Base-by-base conservation (phyloP, 2,329 filamentous ascomycete genomes). In the Xylariaceae sp. region DNA sequence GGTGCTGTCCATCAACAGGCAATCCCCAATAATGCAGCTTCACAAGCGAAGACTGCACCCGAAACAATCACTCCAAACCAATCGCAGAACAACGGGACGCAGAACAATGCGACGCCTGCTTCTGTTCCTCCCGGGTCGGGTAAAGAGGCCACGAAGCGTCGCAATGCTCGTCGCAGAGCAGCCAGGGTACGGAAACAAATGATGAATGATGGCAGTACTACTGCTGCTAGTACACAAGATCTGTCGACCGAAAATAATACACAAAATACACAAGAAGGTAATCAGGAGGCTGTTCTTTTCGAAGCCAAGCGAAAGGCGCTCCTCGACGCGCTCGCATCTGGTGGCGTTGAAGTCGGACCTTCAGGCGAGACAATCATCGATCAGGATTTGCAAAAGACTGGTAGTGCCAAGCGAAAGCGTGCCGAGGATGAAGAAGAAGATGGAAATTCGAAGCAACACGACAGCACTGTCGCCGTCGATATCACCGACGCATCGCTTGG, bases 221-320 rank as follows among this genome's bases (percentile, higher is more conserved):
- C 49, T 15, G 15, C 47, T 35, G 56, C 47, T 2, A 44, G 23
- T 11, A 35, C 42, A 44, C 39, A 55, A 6, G 39, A 34, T n/a
- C 30, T 62, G 8, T 15, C 53, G 5, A 30, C n/a, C 2, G 30
- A 50, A 34, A 13, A 57, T 1, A 50, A 57, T 2, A 55, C 53
- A 30, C 62, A 64, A 35, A 50, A 57, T 2, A 53, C 53, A 30
- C 62, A 64, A 34, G 61, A 65, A 37, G 63, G 67, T 37, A 18
- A 55, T 34, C 15, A 52, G n/a, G 74, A 76, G 42, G 68, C 73
- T 44, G 69, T 73, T 5, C 76, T 80, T 34, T 80, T 84, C 60
- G 78, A 83, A 64, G 75, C 74, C 42, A 79, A 75, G 60, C 77
- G 80, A 60, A 74, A 80, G 63, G 75, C 78, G 48, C 71, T 86